Base-by-base conservation (phyloP, 2,329 filamentous ascomycete species). In the Alternaria brassicae region DNA sequence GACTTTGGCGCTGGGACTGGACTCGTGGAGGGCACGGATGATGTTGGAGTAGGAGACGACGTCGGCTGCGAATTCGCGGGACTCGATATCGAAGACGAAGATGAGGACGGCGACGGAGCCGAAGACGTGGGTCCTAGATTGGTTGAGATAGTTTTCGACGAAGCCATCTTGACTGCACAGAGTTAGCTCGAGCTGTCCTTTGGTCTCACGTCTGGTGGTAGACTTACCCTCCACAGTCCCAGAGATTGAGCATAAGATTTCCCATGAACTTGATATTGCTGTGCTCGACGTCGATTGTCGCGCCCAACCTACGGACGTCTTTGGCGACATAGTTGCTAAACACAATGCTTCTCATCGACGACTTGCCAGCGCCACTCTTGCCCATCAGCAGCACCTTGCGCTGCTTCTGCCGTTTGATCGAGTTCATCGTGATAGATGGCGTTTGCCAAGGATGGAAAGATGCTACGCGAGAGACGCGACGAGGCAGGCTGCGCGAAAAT, bases 1-100 rank as follows among this genome's bases (percentile, higher is more conserved):
- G 72, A 99, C 89, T 76, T 91, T 91, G 63, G 94, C 92, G 32
- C 80, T 81, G 2, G 87, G 86, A 47, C 91, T 96, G 83, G 89
- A 96, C 80, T 98, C 93, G 55, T 89, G 86, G 37, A 99, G 85
- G 0, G 95, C 95, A 49, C 89, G 88, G 69, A 98, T 92, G 76
- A 98, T 95, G 67, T 91, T 90, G 52, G 90, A 88, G 82, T 98
- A 99, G 58, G 93, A 97, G 57, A 94, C 88, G 52, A 98, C 87
- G 77, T 99, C 95, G 70, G 92, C 90, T 63, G 95, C 91, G 71
- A 97, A 92, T 78, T 98, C 95, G 75, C 93, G 90, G 17, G 92
- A 96, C 78, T 98, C 95, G 68, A 98, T 96, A 77, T 99, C 95
- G 81, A 99, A 99, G 78, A 99, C 95, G 82, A 99, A 99, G 79